A percentile compares a stretch with the other conserved stretches of the same genome.
phyloP scores from a whole-genome alignment of 2,329 filamentous ascomycete genomes.

The Microsporum audouinii region DNA sequence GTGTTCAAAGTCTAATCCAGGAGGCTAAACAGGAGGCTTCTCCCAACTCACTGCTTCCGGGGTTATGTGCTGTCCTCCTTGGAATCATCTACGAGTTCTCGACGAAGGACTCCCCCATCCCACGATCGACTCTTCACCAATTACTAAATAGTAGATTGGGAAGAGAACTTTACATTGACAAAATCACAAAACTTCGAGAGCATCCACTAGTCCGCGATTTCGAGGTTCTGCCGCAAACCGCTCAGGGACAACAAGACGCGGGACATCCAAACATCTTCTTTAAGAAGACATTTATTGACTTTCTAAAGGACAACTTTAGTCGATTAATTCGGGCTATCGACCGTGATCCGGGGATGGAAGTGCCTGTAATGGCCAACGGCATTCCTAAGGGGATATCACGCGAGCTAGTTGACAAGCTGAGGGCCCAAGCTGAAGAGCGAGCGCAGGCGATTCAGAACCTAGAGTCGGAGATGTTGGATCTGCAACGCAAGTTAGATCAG shows the following conservation, averaged over 20 bases:
- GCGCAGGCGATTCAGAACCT: slow-evolving; percentile 48
- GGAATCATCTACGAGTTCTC: slow-evolving; percentile 94
- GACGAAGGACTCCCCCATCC: slow-evolving; percentile 87
- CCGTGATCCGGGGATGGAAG: slow-evolving; percentile 76
- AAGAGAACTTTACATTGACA: slow-evolving; percentile 76
- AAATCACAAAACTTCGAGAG: slow-evolving; percentile 63
- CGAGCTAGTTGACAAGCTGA: slow-evolving; percentile 77
- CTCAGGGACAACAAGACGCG: slow-evolving; percentile 42
- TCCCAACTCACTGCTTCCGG: slow-evolving; percentile 59
- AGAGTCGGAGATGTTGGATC: slow-evolving; percentile 44
- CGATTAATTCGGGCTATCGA: slow-evolving; percentile 76
- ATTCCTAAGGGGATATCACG: slow-evolving; percentile 85
- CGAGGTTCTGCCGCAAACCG: slow-evolving; percentile 67
- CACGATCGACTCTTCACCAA: slow-evolving; percentile 66
- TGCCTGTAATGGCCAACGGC: slow-evolving; percentile 66
- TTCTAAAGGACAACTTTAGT: slow-evolving; percentile 92
- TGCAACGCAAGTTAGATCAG: slow-evolving; percentile 51
- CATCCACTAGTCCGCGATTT: slow-evolving; percentile 76
- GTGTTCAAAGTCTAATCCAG: slow-evolving; percentile 74
- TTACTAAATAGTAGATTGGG: slow-evolving; percentile 67
- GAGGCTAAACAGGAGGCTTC: slow-evolving; percentile 52
- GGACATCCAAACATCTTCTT: slow-evolving; percentile 71
- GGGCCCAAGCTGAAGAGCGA: slow-evolving; percentile 64
- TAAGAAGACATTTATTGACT: slow-evolving; percentile 76
- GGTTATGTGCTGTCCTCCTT: slow-evolving; percentile 71